Percentiles rank a stretch among this genome's conserved stretches.
These are phyloP conservation scores for Diaporthe vaccinii DNA, from an alignment of 2,329 filamentous ascomycete species.

Conservation along the genomic window DNA sequence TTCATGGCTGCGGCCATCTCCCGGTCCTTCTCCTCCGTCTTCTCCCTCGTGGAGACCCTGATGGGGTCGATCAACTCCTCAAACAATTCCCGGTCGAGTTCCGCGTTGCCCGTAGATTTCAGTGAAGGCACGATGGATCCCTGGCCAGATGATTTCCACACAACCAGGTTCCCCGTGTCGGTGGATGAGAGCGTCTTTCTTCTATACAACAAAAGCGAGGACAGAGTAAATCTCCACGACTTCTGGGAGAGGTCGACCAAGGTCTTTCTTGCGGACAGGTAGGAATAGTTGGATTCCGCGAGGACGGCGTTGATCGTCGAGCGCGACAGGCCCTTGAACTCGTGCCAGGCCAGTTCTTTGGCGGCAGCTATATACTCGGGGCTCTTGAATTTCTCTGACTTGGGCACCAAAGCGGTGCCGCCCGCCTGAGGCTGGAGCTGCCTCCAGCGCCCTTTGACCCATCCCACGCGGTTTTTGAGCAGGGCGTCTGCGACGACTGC, in stretches of 20 bases:
- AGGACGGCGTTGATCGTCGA: slow-evolving; percentile 84
- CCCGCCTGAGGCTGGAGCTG: slow-evolving; percentile 52
- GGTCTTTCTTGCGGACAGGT: slow-evolving; percentile 78
- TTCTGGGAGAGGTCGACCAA: slow-evolving; percentile 77
- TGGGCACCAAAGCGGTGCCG: slow-evolving; percentile 56
- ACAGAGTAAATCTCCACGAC: slow-evolving; percentile 83
- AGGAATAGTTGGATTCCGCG: slow-evolving; percentile 85
- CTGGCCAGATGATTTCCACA: slow-evolving; percentile 70
- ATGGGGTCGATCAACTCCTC: slow-evolving; percentile 69
- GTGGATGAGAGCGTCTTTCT: slow-evolving; percentile 68
- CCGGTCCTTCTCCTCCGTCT: slow-evolving; percentile 65
- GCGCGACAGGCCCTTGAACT: slow-evolving; percentile 81
- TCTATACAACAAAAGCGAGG: slow-evolving; percentile 74
- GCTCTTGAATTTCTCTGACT: slow-evolving; percentile 77
- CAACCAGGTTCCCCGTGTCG: slow-evolving; percentile 71
- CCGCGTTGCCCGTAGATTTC: slow-evolving; percentile 74
- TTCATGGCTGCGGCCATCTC: slow-evolving; percentile 67
- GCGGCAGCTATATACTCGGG: slow-evolving; percentile 77
- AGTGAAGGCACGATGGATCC: slow-evolving; percentile 72
- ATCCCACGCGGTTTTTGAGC: slow-evolving; percentile 78
- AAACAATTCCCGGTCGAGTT: slow-evolving; percentile 74
- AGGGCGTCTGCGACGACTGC: slow-evolving; percentile 83
- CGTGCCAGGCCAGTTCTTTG: slow-evolving; percentile 75
- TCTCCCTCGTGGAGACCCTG: slow-evolving; percentile 56
- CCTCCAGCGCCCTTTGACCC: slow-evolving; percentile 78